Percentiles rank a stretch among this genome's conserved stretches.
phyloP scores from a whole-genome alignment of 2,329 filamentous ascomycete genomes.

The Fusarium beomiforme region DNA sequence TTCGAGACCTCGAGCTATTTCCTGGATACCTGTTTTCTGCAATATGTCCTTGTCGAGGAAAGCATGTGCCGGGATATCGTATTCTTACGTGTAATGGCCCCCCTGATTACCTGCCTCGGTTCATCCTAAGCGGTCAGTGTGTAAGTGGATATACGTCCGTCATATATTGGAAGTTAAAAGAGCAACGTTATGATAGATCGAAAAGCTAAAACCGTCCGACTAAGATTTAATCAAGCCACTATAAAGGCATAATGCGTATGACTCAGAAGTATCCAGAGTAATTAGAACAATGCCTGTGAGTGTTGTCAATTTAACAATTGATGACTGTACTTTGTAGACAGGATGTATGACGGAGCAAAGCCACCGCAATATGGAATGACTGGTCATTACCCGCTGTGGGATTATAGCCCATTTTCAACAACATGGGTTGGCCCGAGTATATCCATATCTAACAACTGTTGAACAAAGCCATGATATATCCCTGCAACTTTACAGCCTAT shows the following conservation, averaged over 20 bases:
- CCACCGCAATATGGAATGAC: background rate
- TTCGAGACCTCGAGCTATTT: background rate
- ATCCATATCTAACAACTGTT: background rate
- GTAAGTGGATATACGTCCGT: background rate
- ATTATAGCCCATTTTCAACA: background rate
- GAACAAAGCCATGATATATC: conserved; percentile 9
- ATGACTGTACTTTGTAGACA: background rate
- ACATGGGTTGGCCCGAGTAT: background rate
- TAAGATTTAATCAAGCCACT: too few relatives aligned
- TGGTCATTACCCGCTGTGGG: background rate
- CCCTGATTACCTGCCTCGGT: background rate
- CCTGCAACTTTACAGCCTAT: conserved; percentile 10
- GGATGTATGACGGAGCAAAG: background rate
- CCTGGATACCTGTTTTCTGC: background rate
- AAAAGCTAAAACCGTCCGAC: background rate
- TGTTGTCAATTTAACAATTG: background rate
- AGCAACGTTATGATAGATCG: background rate
- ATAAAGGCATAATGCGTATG: background rate
- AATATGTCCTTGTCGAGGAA: background rate
- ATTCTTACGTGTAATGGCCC: background rate
- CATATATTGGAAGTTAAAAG: background rate
- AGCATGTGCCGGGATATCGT: background rate
- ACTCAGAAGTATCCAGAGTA: background rate
- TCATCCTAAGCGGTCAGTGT: conserved; percentile 11
- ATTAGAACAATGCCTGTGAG: background rate